These are phyloP conservation scores for Lachnellula suecica DNA, from an alignment of 2,329 filamentous ascomycete species.

Conservation along the genomic window DNA sequence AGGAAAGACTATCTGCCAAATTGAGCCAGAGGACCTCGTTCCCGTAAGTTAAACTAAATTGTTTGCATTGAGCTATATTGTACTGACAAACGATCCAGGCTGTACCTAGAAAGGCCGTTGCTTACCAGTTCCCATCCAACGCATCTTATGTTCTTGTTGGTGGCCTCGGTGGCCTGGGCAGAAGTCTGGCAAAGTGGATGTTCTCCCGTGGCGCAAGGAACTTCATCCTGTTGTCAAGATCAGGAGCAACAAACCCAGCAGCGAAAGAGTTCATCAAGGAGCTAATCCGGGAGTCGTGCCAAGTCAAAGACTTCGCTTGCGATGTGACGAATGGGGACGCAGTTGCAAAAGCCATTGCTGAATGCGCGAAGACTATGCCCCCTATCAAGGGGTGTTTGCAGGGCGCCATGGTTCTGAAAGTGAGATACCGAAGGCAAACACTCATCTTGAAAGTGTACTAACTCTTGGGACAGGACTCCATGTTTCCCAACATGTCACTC, in stretches of 20 bases:
- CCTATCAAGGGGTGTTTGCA: slow-evolving; percentile 45
- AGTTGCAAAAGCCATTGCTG: slow-evolving; percentile 20
- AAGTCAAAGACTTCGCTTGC: slow-evolving; percentile 36
- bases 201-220: not conserved
- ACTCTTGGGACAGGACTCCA: not conserved
- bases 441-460: too few species aligned
- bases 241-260: not conserved
- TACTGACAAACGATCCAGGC: too few species aligned
- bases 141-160: slow-evolving; percentile 30
- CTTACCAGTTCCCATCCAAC: too few species aligned
- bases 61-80: too few species aligned
- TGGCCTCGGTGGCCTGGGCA: slow-evolving; percentile 30
- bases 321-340: slow-evolving; percentile 42
- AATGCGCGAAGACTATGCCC: slow-evolving; percentile 31
- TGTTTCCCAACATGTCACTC: slow-evolving; percentile 1
- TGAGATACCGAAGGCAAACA: too few species aligned
- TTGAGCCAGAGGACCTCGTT: too few species aligned
- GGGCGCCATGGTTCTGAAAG: slow-evolving; percentile 44
- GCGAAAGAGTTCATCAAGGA: not conserved
- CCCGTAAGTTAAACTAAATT: too few species aligned
- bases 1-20: too few species aligned
- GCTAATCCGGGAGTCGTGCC: too few species aligned
- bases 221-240: not conserved
- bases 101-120: too few species aligned
- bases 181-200: slow-evolving; percentile 25